These are phyloP conservation scores for Solanum sejunctum DNA, from an alignment of 257 asterid species.

Conservation along the genomic window DNA sequence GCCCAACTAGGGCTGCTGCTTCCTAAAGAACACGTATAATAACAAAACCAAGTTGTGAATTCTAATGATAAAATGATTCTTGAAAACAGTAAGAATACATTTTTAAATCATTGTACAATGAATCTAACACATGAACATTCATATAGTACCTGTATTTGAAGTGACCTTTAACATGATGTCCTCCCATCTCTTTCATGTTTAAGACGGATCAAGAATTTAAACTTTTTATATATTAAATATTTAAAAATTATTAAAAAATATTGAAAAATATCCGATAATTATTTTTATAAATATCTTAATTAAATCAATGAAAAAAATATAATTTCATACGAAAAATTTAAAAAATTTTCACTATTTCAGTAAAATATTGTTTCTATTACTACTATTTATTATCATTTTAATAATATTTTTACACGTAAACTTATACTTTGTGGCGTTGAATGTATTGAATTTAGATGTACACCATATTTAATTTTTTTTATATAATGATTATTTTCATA, in stretches of 20 bases:
- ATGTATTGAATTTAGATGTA: too few relatives aligned
- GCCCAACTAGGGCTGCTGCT: not conserved
- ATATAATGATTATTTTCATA: too few relatives aligned
- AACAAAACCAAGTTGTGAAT: not conserved
- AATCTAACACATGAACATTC: slow-evolving; percentile 11
- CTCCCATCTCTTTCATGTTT: not conserved
- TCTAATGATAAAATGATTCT: not conserved
- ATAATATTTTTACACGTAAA: too few relatives aligned
- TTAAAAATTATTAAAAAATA: not conserved
- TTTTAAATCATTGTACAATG: slow-evolving; percentile 8
- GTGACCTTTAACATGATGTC: not conserved
- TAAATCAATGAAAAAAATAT: too few relatives aligned
- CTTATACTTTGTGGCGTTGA: too few relatives aligned
- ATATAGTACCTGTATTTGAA: not conserved
- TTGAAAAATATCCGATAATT: too few relatives aligned
- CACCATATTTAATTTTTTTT: too few relatives aligned
- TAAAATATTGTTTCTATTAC: too few relatives aligned
- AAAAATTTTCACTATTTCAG: too few relatives aligned
- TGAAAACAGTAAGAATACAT: not conserved
- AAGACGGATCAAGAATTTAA: not conserved
- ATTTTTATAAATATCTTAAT: too few relatives aligned
- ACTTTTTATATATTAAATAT: not conserved
- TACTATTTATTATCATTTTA: too few relatives aligned
- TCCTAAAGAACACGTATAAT: not conserved
- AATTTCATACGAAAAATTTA: too few relatives aligned